Conservation (phyloP, 2,329 filamentous ascomycete species). For the Myriosclerotinia curreyana region DNA sequence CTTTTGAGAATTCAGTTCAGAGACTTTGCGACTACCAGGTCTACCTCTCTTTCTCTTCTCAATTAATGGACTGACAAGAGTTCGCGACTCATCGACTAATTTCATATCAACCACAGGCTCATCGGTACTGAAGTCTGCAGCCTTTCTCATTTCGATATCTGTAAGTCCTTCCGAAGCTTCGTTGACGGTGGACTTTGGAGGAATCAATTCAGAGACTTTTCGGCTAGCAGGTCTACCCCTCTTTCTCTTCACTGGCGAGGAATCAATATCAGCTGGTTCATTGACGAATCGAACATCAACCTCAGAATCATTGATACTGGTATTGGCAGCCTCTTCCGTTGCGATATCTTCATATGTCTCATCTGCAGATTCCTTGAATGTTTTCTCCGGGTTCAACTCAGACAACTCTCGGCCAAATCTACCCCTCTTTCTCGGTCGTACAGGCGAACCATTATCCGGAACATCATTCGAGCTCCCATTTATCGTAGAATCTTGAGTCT, state of each 20-base stretch:
- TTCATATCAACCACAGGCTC: neutral
- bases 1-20: neutral
- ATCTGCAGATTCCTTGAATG: neutral
- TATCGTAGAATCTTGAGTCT: neutral
- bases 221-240: neutral
- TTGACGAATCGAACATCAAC: neutral
- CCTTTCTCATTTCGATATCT: neutral
- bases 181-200: neutral
- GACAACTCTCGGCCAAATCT: neutral
- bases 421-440: slow-evolving; percentile 7
- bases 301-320: neutral
- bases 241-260: slow-evolving; percentile 7
- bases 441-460: neutral
- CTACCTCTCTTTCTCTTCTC: slow-evolving; percentile 3
- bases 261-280: neutral
- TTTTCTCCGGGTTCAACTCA: neutral
- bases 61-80: neutral
- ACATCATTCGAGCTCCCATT: neutral
- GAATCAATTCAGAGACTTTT: neutral
- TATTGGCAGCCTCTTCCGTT: neutral
- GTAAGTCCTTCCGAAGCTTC: neutral
- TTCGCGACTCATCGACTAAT: neutral
- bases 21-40: neutral
- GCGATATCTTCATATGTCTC: no score
- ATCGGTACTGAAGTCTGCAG: neutral